These are phyloP conservation scores for Populus tremula DNA, from an alignment of 345 rosid genomes.

Conservation along the genomic window DNA sequence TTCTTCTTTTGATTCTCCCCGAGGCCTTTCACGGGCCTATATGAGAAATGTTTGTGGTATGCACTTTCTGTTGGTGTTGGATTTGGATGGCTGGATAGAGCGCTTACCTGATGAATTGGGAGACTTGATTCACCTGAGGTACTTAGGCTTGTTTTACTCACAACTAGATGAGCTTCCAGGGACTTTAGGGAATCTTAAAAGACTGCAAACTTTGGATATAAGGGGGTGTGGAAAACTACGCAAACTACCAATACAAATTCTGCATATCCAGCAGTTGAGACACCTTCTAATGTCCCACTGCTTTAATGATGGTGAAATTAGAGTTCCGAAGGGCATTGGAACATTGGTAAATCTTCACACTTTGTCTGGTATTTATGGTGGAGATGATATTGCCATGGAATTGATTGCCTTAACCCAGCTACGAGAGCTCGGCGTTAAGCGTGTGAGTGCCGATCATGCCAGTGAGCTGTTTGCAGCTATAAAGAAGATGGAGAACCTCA, in stretches of 20 bases:
- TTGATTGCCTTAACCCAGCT: slow-evolving; percentile 13
- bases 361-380: slow-evolving; percentile 20
- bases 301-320: not conserved
- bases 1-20: too few species aligned
- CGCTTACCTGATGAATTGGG: slow-evolving; percentile 15
- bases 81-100: slow-evolving; percentile 4
- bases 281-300: slow-evolving; percentile 13
- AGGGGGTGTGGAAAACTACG: not conserved
- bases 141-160: slow-evolving; percentile 7
- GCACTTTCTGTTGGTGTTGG: slow-evolving; percentile 13
- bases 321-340: slow-evolving; percentile 8
- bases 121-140: slow-evolving; percentile 14
- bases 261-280: slow-evolving; percentile 1
- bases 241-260: not conserved
- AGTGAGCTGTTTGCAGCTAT: slow-evolving; percentile 9
- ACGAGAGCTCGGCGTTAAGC: slow-evolving; percentile 7
- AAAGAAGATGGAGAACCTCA: slow-evolving; percentile 14
- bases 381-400: slow-evolving; percentile 15
- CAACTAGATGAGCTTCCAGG: slow-evolving; percentile 9
- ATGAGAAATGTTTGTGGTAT: too few species aligned
- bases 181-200: slow-evolving; percentile 13
- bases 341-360: slow-evolving; percentile 2
- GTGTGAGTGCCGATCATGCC: slow-evolving; percentile 7
- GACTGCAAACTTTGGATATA: slow-evolving; percentile 15
- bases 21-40: too few species aligned